phyloP scores from a whole-genome alignment of 2,329 filamentous ascomycete genomes.

The Triangularia setosa region DNA sequence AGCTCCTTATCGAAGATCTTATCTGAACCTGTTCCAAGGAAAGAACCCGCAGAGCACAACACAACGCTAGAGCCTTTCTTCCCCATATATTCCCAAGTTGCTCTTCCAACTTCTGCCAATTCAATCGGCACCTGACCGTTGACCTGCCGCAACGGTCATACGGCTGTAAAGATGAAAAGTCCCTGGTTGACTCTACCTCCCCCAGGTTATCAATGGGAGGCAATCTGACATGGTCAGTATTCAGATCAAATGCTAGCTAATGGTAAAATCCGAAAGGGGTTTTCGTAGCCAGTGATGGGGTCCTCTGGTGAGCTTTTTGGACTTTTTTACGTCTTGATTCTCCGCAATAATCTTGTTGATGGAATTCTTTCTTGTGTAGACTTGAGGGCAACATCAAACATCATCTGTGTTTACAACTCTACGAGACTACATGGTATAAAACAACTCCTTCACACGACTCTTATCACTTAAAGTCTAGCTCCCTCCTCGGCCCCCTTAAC shows the following conservation, averaged over 20 bases:
- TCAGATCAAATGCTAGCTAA: too few relatives aligned
- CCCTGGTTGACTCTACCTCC: not conserved
- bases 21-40: not conserved
- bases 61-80: not conserved
- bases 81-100: not conserved
- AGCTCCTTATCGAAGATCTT: too few relatives aligned
- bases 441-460: not conserved
- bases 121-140: not conserved
- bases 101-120: not conserved
- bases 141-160: not conserved
- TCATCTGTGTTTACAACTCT: not conserved
- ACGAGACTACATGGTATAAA: not conserved
- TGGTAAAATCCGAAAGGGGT: not conserved
- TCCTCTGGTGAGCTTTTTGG: not conserved
- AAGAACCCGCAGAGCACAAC: not conserved
- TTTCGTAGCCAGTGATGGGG: not conserved
- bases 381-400: too few relatives aligned
- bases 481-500: constrained; percentile 23
- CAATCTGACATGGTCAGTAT: too few relatives aligned
- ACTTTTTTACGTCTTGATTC: not conserved
- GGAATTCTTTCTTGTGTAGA: too few relatives aligned
- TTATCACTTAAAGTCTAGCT: constrained; percentile 11
- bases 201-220: not conserved
- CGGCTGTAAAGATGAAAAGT: not conserved
- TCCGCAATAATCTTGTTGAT: too few relatives aligned